Evolutionary conservation across 1,284 basidiomycete species (phyloP), one percentile per base, ranked within the genome.

Genomic region (Porodaedalea pini): DNA sequence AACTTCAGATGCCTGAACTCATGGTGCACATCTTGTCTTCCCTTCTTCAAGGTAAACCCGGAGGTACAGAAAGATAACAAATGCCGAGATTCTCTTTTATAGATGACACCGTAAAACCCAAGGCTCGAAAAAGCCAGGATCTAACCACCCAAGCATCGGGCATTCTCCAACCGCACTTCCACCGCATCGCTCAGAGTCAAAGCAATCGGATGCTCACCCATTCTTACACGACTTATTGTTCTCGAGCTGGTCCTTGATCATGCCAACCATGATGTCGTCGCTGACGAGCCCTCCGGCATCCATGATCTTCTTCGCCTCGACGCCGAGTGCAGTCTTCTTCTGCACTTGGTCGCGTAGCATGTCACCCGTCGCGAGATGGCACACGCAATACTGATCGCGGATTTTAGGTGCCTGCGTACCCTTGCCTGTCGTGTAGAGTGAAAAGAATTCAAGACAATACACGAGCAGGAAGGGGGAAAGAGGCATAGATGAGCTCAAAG

Each of bases 301-400:
- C 92, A 99, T 98, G 72, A 98, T 90, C 75, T 95, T 94, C 83
- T 99, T 98, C 34, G 96, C 96, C 68, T 92, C 83, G 57, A 90
- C 78, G 62, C 96, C 96, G 50, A 99, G 83, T 40, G 84, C 77
- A 4, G 96, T 98, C 76, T 96, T 90, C 71, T 88, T 77, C 44
- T 83, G 68, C 59, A 99, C 94, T 74, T 99, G 94, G 63, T 95
- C 92, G 50, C 96, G 90, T 59, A 99, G 80, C 93, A 99, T 97
- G 78, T 99, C 96, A 37, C 96, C 96, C 29, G 96, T 99, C 31
- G 96, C 95, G 64, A 99, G 80, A 77, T 99, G 96, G 80, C 96
- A 99, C 54, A 99, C 86, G 71, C 92, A 94, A 81, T 90, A 99
- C 70, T 92, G 84, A 63, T 94, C 88, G 53, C 89, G 84, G 74